Evolutionary conservation across 2,329 filamentous ascomycete species (phyloP), one percentile per base, ranked within the genome.

Genomic region (Stylonectria norvegica): DNA sequence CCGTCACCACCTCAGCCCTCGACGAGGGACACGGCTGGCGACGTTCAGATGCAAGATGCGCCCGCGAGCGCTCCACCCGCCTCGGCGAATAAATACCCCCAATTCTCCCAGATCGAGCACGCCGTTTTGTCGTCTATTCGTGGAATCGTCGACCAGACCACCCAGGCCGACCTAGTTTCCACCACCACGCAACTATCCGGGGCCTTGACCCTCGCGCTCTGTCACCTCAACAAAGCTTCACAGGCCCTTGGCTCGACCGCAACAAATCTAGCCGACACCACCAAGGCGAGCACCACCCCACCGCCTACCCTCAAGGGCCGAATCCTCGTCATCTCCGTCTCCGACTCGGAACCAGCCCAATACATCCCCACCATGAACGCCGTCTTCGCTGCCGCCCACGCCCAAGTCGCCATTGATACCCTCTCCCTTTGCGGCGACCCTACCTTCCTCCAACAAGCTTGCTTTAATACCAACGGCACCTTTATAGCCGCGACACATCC

Each of bases 331-430:
- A 64, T 98, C 38, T 95, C 87, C 34, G 89, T 96, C 4, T 95
- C 88, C 33, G 89, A 89, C 58, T 76, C 77, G 29, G 86, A 91
- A 56, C 79, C 95, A 0, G 82, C 89, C 5, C 86, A 97, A 65
- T 98, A 98, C 69, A 98, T 98, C 40, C 86, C 91, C 1, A 93
- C 95, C 53, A 98, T 98, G 93, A 98, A 98, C 68, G 81, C 85
- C 56, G 95, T 97, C 46, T 98, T 98, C 66, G 93, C 93, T 3
- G 93, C 91, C 43, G 87, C 95, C 58, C 83, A 91, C 49, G 78
- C 89, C 40, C 80, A 81, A 54, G 89, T 98, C 49, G 87, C 90
- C 17, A 89, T 98, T 56, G 93, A 98, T 63, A 91, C 95, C 22
- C 78, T 95, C 45, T 86, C 94, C 51, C 74, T 98, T 10, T 81